Conservation (phyloP, 306 rosid species). For the Hippophae gyantsensis region DNA sequence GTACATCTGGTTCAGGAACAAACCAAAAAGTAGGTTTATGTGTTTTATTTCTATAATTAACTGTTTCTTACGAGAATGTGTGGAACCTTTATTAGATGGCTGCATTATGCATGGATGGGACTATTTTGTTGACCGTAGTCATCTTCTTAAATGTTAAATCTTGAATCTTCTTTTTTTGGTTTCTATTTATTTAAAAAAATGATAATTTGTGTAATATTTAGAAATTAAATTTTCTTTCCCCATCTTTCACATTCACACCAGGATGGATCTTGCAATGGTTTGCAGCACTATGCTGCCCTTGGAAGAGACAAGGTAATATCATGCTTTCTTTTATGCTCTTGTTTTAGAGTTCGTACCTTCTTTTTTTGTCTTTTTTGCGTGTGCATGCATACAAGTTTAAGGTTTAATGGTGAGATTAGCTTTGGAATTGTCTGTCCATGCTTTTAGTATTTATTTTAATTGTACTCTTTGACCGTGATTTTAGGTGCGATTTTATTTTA, state of each 20-base stretch:
- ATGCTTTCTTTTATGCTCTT: background rate
- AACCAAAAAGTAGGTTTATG: too few species aligned
- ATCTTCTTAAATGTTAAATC: constrained; percentile 7
- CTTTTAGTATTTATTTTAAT: too few species aligned
- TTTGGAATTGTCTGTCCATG: too few species aligned
- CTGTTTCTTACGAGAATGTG: too few species aligned
- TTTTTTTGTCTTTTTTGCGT: too few species aligned
- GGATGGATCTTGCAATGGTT: constrained; percentile 99
- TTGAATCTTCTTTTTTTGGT: constrained; percentile 4
- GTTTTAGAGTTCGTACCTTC: background rate
- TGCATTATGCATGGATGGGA: background rate
- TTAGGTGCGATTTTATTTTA: too few species aligned
- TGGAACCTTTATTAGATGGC: background rate
- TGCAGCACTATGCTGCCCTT: constrained; percentile 97
- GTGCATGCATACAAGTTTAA: too few species aligned
- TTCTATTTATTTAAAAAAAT: background rate
- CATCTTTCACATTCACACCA: constrained; percentile 16
- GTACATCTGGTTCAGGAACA: too few species aligned
- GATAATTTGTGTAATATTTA: constrained; percentile 7
- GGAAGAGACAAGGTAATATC: constrained; percentile 89
- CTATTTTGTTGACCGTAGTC: background rate
- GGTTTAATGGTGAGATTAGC: too few species aligned
- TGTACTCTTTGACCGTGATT: too few species aligned
- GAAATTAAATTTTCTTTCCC: constrained; percentile 17
- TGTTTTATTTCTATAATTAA: too few species aligned